Percentiles rank a stretch among this genome's conserved stretches.
Evolutionary conservation across 345 rosid species (phyloP).

Genomic region (Kernera saxatilis): DNA sequence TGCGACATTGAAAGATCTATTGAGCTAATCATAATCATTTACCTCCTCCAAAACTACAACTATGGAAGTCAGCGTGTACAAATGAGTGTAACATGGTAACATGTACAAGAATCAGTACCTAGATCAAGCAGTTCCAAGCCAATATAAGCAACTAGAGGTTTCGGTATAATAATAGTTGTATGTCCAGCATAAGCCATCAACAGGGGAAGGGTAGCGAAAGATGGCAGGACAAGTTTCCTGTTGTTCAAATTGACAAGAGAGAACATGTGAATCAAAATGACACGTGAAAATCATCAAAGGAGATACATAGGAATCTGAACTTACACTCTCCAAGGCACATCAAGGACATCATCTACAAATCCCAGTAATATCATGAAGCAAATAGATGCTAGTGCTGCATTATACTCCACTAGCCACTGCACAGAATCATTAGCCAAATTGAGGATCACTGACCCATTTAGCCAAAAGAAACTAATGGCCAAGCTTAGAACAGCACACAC

Average conservation of each 20-base stretch:
- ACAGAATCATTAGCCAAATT: conserved; percentile 17
- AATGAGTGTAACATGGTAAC: neutral
- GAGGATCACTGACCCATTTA: neutral
- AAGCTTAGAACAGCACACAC: conserved; percentile 25
- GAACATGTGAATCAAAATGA: neutral
- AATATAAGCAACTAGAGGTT: conserved; percentile 71
- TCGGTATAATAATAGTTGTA: conserved; percentile 86
- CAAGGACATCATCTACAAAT: conserved; percentile 91
- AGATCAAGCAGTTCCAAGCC: conserved; percentile 77
- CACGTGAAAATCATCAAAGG: neutral
- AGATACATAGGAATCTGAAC: conserved; percentile 28
- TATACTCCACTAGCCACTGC: conserved; percentile 98
- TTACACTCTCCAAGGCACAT: conserved; percentile 99
- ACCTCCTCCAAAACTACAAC: neutral
- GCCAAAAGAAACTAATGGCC: neutral
- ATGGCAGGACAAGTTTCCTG: conserved; percentile 81
- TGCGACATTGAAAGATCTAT: conserved; percentile 30
- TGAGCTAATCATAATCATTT: conserved; percentile 15
- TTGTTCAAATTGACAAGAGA: conserved; percentile 16
- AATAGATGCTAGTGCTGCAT: conserved; percentile 88
- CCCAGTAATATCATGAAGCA: conserved; percentile 98
- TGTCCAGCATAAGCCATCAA: conserved; percentile 99
- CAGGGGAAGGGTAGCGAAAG: conserved; percentile 93
- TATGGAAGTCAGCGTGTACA: neutral
- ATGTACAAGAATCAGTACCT: conserved; percentile 41